These are phyloP conservation scores for Podospora didyma DNA, from an alignment of 495 filamentous ascomycete species.

Conservation along the genomic window DNA sequence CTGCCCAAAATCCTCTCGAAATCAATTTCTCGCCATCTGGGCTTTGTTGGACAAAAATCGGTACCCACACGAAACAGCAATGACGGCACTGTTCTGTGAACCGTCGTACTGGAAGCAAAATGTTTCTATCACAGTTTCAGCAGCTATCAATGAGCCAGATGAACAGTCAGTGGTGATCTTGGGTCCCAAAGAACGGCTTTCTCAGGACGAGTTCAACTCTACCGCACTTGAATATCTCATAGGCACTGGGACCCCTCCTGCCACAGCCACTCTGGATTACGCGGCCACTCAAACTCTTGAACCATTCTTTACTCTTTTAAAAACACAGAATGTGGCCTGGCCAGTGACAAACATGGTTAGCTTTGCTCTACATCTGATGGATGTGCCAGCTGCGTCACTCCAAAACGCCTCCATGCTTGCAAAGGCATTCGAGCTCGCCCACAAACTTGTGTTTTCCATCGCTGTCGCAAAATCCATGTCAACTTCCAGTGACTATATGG, in stretches of 20 bases:
- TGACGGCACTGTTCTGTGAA: neutral
- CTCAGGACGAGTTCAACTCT: constrained; percentile 30
- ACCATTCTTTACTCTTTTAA: neutral
- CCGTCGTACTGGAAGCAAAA: neutral
- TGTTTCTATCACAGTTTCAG: neutral
- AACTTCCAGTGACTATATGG: neutral
- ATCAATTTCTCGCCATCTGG: constrained; percentile 33
- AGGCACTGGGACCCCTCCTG: constrained; percentile 3
- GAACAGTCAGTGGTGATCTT: neutral
- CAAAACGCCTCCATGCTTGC: neutral
- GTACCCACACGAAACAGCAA: too few species aligned
- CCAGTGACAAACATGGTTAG: neutral
- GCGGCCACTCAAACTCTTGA: neutral
- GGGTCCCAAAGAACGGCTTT: constrained; percentile 12
- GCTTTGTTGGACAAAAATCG: neutral
- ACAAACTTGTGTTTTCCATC: neutral
- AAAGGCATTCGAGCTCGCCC: neutral
- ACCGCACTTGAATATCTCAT: constrained; percentile 31
- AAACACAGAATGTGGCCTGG: neutral
- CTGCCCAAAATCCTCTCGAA: constrained; percentile 16
- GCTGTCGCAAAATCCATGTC: neutral
- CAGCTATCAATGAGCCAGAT: neutral
- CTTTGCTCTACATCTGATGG: neutral
- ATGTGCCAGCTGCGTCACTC: neutral
- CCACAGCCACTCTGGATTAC: neutral